phyloP scores from a whole-genome alignment of 345 rosid species.

The thale cress (Arabidopsis thaliana) region TAIR10.1 NC_003070.9:21097501-21098000 shows the following conservation, averaged over 20 bases:
- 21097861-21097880: constrained; percentile 5
- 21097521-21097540: constrained; percentile 88
- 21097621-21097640: constrained; percentile 4
- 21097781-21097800: constrained; percentile 76
- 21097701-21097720: constrained; percentile 97
- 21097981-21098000: no score
- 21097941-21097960: no score
- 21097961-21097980: no score
- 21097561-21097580: constrained; percentile 92
- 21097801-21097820: constrained; percentile 60
- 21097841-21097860: constrained; percentile 14
- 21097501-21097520: constrained; percentile 87
- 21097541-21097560: constrained; percentile 93
- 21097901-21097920: background rate
- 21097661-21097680: background rate
- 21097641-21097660: background rate
- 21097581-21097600: constrained; percentile 89
- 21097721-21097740: constrained; percentile 85
- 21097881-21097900: constrained; percentile 7
- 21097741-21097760: constrained; percentile 91
- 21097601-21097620: constrained; percentile 68
- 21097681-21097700: constrained; percentile 72
- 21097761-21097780: constrained; percentile 82
- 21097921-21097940: no score
- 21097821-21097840: constrained; percentile 5